phyloP scores from a whole-genome alignment of 352 stramenopile genomes.

The Phytophthora pluvialis region DNA sequence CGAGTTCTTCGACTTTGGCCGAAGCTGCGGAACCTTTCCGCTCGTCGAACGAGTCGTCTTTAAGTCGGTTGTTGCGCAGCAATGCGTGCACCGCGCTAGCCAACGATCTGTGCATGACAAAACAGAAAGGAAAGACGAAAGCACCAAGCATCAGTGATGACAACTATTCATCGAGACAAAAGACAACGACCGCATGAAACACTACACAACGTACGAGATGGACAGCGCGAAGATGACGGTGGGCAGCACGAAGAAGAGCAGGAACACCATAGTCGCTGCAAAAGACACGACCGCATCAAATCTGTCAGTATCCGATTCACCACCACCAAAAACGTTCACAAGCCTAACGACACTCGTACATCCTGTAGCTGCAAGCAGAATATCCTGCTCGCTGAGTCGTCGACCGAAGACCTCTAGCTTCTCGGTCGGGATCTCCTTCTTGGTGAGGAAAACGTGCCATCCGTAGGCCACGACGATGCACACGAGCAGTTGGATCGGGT shows the following conservation, averaged over 20 bases:
- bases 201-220: conserved; percentile 48
- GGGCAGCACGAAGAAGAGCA: conserved; percentile 78
- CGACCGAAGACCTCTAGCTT: conserved; percentile 63
- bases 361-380: conserved; percentile 66
- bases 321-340: neutral
- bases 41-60: conserved; percentile 59
- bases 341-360: conserved; percentile 38
- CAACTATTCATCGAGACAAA: neutral
- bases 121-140: neutral
- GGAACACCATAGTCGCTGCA: conserved; percentile 69
- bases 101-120: conserved; percentile 36
- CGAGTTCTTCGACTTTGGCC: conserved; percentile 46
- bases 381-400: conserved; percentile 65
- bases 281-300: conserved; percentile 8
- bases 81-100: conserved; percentile 57
- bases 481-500: conserved; percentile 69
- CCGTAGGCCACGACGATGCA: conserved; percentile 66
- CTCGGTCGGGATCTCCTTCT: conserved; percentile 51
- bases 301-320: conserved; percentile 11
- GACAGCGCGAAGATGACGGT: conserved; percentile 74
- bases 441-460: conserved; percentile 74
- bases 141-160: conserved; percentile 10
- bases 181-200: neutral
- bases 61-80: conserved; percentile 71
- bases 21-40: conserved; percentile 21